Evolutionary conservation across 2,329 filamentous ascomycete genomes (phyloP), one percentile per base, ranked within the genome.

Genomic region (Xenoacremonium recifei): DNA sequence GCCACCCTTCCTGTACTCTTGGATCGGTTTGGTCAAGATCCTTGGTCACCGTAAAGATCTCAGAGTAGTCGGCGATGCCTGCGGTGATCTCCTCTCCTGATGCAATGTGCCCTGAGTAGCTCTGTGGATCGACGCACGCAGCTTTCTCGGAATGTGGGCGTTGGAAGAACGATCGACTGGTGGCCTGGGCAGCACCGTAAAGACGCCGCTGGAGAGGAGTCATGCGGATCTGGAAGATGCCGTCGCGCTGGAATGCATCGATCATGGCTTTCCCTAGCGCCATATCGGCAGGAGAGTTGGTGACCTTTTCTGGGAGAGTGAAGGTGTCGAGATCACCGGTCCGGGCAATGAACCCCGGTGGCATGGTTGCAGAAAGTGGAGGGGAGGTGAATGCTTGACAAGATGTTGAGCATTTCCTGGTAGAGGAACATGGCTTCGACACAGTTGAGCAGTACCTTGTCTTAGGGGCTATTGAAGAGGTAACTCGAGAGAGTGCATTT

Each of bases 41-140:
- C 44, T 75, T 76, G 11, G 69, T 75, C 15, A 76, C 68, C 2
- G 73, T 77, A 45, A 75, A 76, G 21, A 76, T 74, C 53, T 76
- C 73, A 1, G 69, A 73, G 49, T 75, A 76, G 50, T 77, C 73
- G 13, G 70, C 70, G 19, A 76, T 64, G 25, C 71, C 71, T 40
- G 71, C 63, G 3, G 70, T 73, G 3, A 73, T 62, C 53, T 73
- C 70, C 48, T 76, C 72, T 0, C 72, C 72, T 0, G 68, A 73
- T 18, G 71, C 73, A 35, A 75, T 68, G 49, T 76, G 76, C 3
- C 73, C 73, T 1, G 71, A 54, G 35, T 72, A 76, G 47, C 68
- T 74, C 45, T 65, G 61, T 12, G 59, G 58, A 47, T 76, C 69
- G 6, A 75, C 58, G 31, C 70, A 73, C 1, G 60, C 58, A 3